Evolutionary conservation across 768 basidiomycete species (phyloP).

Genomic region (Suillus subalutaceus): DNA sequence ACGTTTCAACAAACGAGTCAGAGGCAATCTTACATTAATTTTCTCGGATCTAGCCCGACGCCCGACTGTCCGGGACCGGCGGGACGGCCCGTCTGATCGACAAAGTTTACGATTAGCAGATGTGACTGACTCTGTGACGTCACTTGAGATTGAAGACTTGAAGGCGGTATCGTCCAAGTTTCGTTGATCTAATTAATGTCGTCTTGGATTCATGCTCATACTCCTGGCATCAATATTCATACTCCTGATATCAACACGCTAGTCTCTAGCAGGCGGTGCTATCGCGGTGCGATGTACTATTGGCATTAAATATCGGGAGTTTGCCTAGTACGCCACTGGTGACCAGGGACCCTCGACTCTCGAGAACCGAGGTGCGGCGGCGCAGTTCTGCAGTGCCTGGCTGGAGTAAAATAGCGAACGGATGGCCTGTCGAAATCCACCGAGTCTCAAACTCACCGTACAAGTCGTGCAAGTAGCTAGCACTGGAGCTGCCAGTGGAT

Average conservation of each 20-base stretch:
- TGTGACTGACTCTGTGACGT: not conserved
- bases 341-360: not conserved
- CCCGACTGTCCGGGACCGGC: not conserved
- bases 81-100: not conserved
- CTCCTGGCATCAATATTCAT: too few species aligned
- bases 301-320: not conserved
- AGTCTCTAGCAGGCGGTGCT: not conserved
- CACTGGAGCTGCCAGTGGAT: not conserved
- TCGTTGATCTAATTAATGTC: not conserved
- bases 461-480: not conserved
- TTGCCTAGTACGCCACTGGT: not conserved
- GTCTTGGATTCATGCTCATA: not conserved
- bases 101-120: not conserved
- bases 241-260: not conserved
- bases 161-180: not conserved
- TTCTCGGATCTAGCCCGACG: not conserved
- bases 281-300: not conserved
- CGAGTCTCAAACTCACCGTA: not conserved
- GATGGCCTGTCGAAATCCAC: not conserved
- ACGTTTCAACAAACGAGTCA: conserved; percentile 11
- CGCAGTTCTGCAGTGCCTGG: not conserved
- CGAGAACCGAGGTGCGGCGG: not conserved
- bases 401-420: too few species aligned
- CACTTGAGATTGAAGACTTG: too few species aligned
- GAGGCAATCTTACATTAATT: not conserved